Percentiles rank a stretch among this genome's conserved stretches.
Evolutionary conservation across 2,329 filamentous ascomycete species (phyloP).

Genomic region (Scytalidium lignicola): DNA sequence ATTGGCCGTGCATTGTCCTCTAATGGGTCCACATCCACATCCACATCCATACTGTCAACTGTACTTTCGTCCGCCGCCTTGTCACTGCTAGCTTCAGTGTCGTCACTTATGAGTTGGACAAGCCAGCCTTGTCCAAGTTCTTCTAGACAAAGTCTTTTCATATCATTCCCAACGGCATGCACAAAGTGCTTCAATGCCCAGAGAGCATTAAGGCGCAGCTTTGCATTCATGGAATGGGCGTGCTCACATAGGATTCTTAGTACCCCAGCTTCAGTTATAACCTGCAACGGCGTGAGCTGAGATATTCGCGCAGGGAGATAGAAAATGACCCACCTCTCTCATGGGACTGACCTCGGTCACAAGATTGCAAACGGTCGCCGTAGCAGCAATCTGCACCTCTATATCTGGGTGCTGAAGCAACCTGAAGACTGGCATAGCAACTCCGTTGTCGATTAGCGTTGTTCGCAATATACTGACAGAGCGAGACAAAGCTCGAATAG

Average conservation of each 20-base stretch:
- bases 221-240: slow-evolving; percentile 74
- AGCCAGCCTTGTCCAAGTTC: slow-evolving; percentile 77
- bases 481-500: slow-evolving; percentile 74
- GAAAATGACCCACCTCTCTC: slow-evolving; percentile 62
- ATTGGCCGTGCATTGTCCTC: slow-evolving; percentile 32
- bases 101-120: slow-evolving; percentile 67
- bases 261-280: slow-evolving; percentile 68
- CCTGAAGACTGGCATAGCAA: slow-evolving; percentile 70
- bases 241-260: slow-evolving; percentile 76
- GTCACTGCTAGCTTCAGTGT: slow-evolving; percentile 44
- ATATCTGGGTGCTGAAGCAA: slow-evolving; percentile 71
- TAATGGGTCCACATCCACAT: slow-evolving; percentile 50
- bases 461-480: slow-evolving; percentile 83
- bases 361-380: slow-evolving; percentile 78
- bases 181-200: slow-evolving; percentile 95
- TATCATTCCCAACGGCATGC: slow-evolving; percentile 61
- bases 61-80: slow-evolving; percentile 5
- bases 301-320: background rate
- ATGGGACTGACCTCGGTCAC: slow-evolving; percentile 87
- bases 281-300: slow-evolving; percentile 36
- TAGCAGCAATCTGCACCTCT: slow-evolving; percentile 81
- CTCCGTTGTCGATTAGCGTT: slow-evolving; percentile 77
- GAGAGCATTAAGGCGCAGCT: slow-evolving; percentile 75
- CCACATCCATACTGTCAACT: slow-evolving; percentile 48
- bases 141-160: slow-evolving; percentile 74